Base-by-base conservation (phyloP, 2,329 filamentous ascomycete genomes). In the Teratosphaeria destructans region DNA sequence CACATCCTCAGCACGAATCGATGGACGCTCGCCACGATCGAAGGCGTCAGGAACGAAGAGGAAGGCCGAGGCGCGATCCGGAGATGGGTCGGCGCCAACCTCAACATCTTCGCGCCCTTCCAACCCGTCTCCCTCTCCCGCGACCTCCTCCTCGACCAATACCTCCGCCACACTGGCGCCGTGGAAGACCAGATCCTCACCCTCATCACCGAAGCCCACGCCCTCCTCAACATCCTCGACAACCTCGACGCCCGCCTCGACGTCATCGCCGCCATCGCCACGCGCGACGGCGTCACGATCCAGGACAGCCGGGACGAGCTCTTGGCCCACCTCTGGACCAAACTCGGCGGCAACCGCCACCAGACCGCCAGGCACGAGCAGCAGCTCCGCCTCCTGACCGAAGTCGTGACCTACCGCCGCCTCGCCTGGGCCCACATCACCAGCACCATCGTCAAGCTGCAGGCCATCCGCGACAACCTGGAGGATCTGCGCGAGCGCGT, bases 1-100 rank as follows among this genome's bases (percentile, higher is more conserved):
- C 83, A 82, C 39, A 85, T 92, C 56, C 85, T 92, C 61, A 82
- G 80, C 62, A 89, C 88, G 59, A 91, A 90, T 68, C 82, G 83
- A 58, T 91, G 86, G 86, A 92, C 89, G 0, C 81, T 85, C 55
- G 80, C 84, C 16, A 84, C 86, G 54, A 81, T 91, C 54, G 81
- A 87, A 65, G 82, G 82, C 7, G 77, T 89, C n/a, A 77, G 77
- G 0, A 61, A 74, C 7, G 69, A 76, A 8, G 73, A 79, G 58
- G 72, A 73, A 0, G 68, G 69, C 34, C 67, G 67, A 32, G 76
- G 77, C 27, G 62, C 74, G 1, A 57, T 79, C 66, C 56, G 74
- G 66, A 65, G 66, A 2, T 78, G 80, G 61, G 65, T 81, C 52
- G 73, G 61, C 35, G 61, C 76, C 52, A 74, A 78, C 55, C 43